phyloP scores from a whole-genome alignment of 805 yeast species.

The Lachancea sp. region DNA sequence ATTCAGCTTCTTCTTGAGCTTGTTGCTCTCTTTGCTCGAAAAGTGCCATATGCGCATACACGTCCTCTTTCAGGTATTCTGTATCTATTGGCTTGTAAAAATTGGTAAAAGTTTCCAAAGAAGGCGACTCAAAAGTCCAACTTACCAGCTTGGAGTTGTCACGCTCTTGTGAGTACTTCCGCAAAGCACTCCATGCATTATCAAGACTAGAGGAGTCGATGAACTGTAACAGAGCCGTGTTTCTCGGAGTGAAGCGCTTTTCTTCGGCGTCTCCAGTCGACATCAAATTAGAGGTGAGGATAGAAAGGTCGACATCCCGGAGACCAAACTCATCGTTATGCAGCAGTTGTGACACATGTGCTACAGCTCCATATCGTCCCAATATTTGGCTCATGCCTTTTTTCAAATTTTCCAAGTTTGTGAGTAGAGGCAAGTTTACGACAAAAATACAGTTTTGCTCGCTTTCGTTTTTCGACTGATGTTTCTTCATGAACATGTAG shows the following conservation, averaged over 20 bases:
- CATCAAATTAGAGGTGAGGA: constrained; percentile 52
- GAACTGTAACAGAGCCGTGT: constrained; percentile 67
- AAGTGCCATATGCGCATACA: constrained; percentile 53
- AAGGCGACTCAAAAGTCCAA: constrained; percentile 32
- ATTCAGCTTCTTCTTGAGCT: constrained; percentile 49
- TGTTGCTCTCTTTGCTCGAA: constrained; percentile 68
- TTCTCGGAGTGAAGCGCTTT: constrained; percentile 52
- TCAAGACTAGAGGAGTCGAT: constrained; percentile 58
- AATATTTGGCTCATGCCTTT: constrained; percentile 53
- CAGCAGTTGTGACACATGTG: constrained; percentile 50
- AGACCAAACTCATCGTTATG: constrained; percentile 40
- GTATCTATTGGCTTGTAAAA: constrained; percentile 41
- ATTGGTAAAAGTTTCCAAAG: constrained; percentile 38
- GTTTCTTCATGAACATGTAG: constrained; percentile 62
- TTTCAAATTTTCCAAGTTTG: constrained; percentile 48
- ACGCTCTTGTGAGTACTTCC: constrained; percentile 47
- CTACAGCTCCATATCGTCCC: constrained; percentile 39
- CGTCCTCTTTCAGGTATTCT: constrained; percentile 46
- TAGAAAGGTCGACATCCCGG: constrained; percentile 46
- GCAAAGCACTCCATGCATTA: constrained; percentile 51
- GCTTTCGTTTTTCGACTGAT: constrained; percentile 39
- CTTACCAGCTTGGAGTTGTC: constrained; percentile 34
- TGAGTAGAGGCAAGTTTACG: constrained; percentile 66
- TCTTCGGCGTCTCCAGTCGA: constrained; percentile 29
- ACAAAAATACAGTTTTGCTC: constrained; percentile 58